A percentile compares a stretch with the other conserved stretches of the same genome.
Evolutionary conservation across 2,329 filamentous ascomycete species (phyloP).

Genomic region (Verticillium zaregamsianum): DNA sequence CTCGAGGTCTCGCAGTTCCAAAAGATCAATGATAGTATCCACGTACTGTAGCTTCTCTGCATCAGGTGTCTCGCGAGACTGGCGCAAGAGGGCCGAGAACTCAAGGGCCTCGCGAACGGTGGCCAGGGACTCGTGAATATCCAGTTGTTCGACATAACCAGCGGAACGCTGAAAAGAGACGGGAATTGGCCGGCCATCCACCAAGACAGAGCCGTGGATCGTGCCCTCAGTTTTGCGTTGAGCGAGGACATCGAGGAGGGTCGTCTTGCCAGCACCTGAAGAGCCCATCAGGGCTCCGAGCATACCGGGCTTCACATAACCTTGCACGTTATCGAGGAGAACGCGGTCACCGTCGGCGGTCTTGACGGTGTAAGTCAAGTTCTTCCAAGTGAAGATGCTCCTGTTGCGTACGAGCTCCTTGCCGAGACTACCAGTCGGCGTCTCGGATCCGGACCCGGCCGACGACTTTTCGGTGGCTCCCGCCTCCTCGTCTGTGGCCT

Average conservation of each 20-base stretch:
- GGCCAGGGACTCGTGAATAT: conserved; percentile 46
- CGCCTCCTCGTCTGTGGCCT: neutral
- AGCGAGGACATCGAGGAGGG: conserved; percentile 61
- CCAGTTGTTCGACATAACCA: conserved; percentile 19
- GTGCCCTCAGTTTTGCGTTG: conserved; percentile 45
- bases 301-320: conserved; percentile 67
- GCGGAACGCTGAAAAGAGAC: conserved; percentile 5
- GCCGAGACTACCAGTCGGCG: neutral
- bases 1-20: conserved; percentile 60
- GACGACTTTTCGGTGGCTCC: neutral
- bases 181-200: conserved; percentile 4
- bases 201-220: conserved; percentile 15
- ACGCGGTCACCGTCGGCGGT: conserved; percentile 39
- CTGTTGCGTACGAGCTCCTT: neutral
- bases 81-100: conserved; percentile 62
- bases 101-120: conserved; percentile 64
- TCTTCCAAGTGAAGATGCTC: conserved; percentile 7
- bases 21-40: conserved; percentile 59
- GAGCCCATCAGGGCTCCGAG: conserved; percentile 57
- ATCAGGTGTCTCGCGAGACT: conserved; percentile 47
- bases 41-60: conserved; percentile 64
- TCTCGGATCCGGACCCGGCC: neutral
- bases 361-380: conserved; percentile 6
- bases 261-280: conserved; percentile 22
- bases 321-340: conserved; percentile 61